These are phyloP conservation scores for Lepiota venenata DNA, from an alignment of 768 basidiomycete genomes.

Conservation along the genomic window DNA sequence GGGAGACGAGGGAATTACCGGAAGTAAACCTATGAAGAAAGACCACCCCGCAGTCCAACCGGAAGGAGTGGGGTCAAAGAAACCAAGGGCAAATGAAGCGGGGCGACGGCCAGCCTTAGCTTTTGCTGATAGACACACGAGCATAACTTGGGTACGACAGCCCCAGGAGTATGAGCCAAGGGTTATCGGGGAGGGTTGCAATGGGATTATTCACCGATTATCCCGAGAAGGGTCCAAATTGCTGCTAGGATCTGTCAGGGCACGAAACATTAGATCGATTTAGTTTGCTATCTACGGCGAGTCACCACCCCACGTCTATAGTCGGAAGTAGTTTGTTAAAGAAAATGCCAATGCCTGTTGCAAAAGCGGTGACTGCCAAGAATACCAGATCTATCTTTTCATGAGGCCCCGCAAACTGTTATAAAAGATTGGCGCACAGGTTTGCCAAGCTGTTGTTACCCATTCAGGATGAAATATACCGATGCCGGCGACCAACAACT, in stretches of 20 bases:
- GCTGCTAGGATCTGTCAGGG: constrained; percentile 48
- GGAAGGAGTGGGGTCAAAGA: constrained; percentile 59
- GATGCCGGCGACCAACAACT: constrained; percentile 56
- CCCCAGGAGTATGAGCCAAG: background rate
- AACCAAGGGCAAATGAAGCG: constrained; percentile 51
- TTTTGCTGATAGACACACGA: constrained; percentile 54
- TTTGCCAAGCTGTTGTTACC: constrained; percentile 57
- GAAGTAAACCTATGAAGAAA: constrained; percentile 63
- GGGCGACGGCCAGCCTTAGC: constrained; percentile 53
- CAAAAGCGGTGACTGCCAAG: constrained; percentile 45
- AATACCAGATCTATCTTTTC: constrained; percentile 47
- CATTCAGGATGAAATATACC: constrained; percentile 58
- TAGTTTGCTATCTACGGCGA: background rate
- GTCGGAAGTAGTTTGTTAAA: constrained; percentile 47
- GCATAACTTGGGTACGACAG: constrained; percentile 36
- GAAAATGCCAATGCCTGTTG: constrained; percentile 52
- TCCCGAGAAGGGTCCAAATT: constrained; percentile 59
- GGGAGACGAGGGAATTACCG: constrained; percentile 27
- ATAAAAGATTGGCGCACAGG: constrained; percentile 35
- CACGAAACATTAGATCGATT: background rate
- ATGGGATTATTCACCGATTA: constrained; percentile 35
- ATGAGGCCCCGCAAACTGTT: background rate
- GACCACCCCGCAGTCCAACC: constrained; percentile 70
- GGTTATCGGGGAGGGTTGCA: background rate
- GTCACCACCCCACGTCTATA: constrained; percentile 42